Base-by-base conservation (phyloP, 2,329 filamentous ascomycete species). In the Fusarium ambrosium region DNA sequence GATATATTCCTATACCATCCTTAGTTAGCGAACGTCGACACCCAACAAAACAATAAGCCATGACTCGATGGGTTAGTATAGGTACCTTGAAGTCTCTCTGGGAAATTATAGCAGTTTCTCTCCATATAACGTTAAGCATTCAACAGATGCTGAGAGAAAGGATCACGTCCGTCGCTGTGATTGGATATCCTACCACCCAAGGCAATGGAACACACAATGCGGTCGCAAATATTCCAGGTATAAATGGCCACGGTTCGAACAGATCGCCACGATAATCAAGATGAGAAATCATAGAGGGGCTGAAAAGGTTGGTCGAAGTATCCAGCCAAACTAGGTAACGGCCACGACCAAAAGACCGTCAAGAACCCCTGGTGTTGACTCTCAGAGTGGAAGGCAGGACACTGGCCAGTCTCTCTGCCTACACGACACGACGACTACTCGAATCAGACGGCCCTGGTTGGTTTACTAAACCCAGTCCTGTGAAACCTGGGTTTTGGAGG, bases 401-500 rank as follows among this genome's bases (percentile, higher is more conserved):
- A 32, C n/a, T 22, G 20, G 41, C 16, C 48, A 22, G n/a, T 32
- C 29, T 43, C 24, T 20, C 36, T 41, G 16, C 43, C 51, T 77
- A 78, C 45, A 66, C 70, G 10, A 64, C 65, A 37, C 76, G 73
- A 18, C 75, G 77, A 70, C 72, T 66, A 27, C 72, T 69, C 24
- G 69, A 61, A 16, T 69, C 68, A 14, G 72, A 66, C 43, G 72
- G 66, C 27, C 67, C 76, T 14, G 60, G 41, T 59, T 71, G 77
- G 59, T 63, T 77, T 32, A 75, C 70, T 13, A 75, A 67, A 10
- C 67, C 70, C 48, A 79, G 66, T 7, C 69, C 66, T 55, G 67
- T 60, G 45, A 74, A 79, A 22, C 74, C 72, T 64, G 83, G 81
- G 7, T 82, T 77, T 29, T 83, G 83, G 60, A 89, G 73, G 71